Conservation (phyloP, 176 grass and related monocot genomes). For the Triticum monococcum region DNA sequence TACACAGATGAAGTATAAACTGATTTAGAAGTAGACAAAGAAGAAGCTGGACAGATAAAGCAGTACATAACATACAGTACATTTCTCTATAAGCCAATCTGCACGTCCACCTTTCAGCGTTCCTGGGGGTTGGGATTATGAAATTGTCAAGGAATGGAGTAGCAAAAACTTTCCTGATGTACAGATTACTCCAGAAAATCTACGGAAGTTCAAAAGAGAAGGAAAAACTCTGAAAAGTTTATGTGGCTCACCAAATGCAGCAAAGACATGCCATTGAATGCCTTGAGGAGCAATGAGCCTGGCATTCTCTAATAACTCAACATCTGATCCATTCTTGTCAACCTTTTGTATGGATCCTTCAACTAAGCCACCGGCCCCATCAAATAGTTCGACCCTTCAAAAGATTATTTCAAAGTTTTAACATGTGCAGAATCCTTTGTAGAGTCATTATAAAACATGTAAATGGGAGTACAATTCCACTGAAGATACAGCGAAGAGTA, state of each 20-base stretch:
- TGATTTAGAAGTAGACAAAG: constrained; percentile 21
- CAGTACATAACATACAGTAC: constrained; percentile 78
- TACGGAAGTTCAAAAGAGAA: too few relatives aligned
- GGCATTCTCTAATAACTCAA: constrained; percentile 64
- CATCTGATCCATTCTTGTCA: constrained; percentile 59
- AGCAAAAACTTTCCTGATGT: neutral
- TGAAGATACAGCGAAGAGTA: neutral
- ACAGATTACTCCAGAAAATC: too few relatives aligned
- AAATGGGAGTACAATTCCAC: neutral
- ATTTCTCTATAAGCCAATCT: constrained; percentile 99
- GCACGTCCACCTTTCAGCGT: constrained; percentile 89
- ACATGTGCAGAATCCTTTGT: neutral
- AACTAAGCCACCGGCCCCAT: constrained; percentile 70
- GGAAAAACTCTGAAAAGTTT: neutral
- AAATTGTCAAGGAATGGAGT: constrained; percentile 13
- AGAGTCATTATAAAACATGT: neutral
- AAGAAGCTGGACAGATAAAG: constrained; percentile 17
- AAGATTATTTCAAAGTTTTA: constrained; percentile 15
- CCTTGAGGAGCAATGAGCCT: constrained; percentile 60
- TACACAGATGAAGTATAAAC: constrained; percentile 21
- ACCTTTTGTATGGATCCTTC: constrained; percentile 82
- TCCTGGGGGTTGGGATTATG: constrained; percentile 44
- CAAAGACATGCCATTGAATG: constrained; percentile 84
- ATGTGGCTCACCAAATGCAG: constrained; percentile 73
- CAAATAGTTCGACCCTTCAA: constrained; percentile 80